phyloP scores from a whole-genome alignment of 441 rosid genomes.

The Metrosideros polymorpha region DNA sequence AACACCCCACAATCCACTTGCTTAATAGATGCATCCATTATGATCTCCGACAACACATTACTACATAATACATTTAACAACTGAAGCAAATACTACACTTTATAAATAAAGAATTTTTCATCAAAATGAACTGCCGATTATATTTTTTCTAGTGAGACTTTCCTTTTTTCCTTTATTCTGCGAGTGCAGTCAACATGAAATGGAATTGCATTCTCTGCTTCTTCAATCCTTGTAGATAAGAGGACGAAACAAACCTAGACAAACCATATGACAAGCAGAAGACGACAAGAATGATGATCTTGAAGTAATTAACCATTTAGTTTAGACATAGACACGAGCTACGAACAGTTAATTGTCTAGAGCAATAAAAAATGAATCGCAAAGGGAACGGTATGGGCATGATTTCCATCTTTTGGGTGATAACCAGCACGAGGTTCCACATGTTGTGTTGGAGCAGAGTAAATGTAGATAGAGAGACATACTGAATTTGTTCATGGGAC shows the following conservation, averaged over 20 bases:
- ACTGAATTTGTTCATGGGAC: not conserved
- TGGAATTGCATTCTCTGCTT: not conserved
- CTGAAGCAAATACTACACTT: not conserved
- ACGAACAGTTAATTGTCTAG: not conserved
- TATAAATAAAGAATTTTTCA: not conserved
- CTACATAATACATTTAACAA: not conserved
- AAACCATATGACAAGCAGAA: not conserved
- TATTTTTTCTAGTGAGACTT: not conserved
- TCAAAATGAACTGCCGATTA: not conserved
- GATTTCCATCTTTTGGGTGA: not conserved
- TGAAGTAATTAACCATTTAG: not conserved
- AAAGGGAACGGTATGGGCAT: not conserved
- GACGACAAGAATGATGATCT: not conserved
- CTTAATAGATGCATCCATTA: not conserved
- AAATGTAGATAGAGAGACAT: not conserved
- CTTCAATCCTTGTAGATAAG: not conserved
- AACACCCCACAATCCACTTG: not conserved
- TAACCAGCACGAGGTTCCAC: not conserved
- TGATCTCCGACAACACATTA: not conserved
- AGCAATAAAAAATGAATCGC: not conserved
- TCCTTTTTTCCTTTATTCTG: not conserved
- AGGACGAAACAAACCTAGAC: not conserved
- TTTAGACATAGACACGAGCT: not conserved
- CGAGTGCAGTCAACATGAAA: not conserved
- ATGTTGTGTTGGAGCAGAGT: not conserved